Base-by-base conservation (phyloP, 108 stramenopile genomes). In the Cylindrotheca closterium region DNA sequence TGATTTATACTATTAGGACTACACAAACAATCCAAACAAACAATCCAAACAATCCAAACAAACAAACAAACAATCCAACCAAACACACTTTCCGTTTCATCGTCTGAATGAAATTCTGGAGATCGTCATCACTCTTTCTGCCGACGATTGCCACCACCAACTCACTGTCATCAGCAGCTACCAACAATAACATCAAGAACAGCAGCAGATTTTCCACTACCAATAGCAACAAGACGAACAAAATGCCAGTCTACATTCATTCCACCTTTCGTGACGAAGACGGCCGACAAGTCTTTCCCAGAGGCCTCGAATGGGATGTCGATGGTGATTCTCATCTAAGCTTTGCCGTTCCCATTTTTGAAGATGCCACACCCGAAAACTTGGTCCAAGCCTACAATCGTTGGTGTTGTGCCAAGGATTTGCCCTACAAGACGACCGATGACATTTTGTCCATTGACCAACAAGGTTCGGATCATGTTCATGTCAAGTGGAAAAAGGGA, bases 381-480 rank as follows among this genome's bases (percentile, higher is more conserved):
- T 18, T 74, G 4, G 51, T 74, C 19, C 32, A 67, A 45, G 73
- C 73, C 4, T 63, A 67, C 51, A 74, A 74, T 55, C 73, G 73
- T 27, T 74, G 73, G 73, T 58, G 48, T 33, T 74, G 67, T 60
- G 73, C 73, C 58, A 74, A 74, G 47, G 65, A 67, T 30, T 21
- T 60, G 34, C 57, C 65, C 18, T 74, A 67, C 47, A 28, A 34
- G 21, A 50, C 48, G 18, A 59, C 55, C 2, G 8, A 52, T 3
- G 73, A 74, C 46, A 74, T 74, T n/a, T 27, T 31, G 4, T 26
- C 33, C 4, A 28, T 65, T 19, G 18, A 27, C 4, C 49, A 8
- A 5, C 23, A 42, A 4, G 34, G 58, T 42, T 5, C 5, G 3
- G 28, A 59, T 7, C 70, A 71, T 52, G 49, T 55, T 27, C 53